phyloP scores from a whole-genome alignment of 2,329 filamentous ascomycete genomes.

The Penicillium italicum region DNA sequence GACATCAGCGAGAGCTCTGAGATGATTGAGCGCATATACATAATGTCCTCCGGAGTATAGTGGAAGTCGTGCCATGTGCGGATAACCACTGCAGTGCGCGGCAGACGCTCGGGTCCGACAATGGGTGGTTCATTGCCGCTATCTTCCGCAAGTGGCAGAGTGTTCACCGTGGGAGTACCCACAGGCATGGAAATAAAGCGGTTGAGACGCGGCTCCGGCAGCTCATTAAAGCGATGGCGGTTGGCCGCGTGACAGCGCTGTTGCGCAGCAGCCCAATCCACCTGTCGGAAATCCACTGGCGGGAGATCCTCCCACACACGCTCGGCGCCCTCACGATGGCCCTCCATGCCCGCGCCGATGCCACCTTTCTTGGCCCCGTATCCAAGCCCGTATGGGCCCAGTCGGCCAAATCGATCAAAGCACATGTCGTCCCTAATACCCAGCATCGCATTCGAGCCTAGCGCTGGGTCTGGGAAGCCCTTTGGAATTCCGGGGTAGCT shows the following conservation, averaged over 20 bases:
- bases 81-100: slow-evolving; percentile 71
- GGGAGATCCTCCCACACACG: slow-evolving; percentile 68
- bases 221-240: slow-evolving; percentile 59
- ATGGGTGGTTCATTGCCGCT: slow-evolving; percentile 21
- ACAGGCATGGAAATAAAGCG: slow-evolving; percentile 36
- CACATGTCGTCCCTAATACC: slow-evolving; percentile 80
- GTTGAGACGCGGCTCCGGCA: slow-evolving; percentile 37
- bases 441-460: slow-evolving; percentile 82
- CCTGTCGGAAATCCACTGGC: slow-evolving; percentile 70
- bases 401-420: slow-evolving; percentile 84
- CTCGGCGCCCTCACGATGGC: slow-evolving; percentile 76
- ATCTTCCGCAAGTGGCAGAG: slow-evolving; percentile 14
- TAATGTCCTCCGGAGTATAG: slow-evolving; percentile 72
- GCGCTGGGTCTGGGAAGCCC: slow-evolving; percentile 78
- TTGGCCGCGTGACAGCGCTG: slow-evolving; percentile 70
- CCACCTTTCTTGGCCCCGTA: slow-evolving; percentile 77
- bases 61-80: slow-evolving; percentile 76
- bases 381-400: slow-evolving; percentile 85
- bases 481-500: slow-evolving; percentile 74
- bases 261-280: slow-evolving; percentile 78
- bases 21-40: slow-evolving; percentile 78
- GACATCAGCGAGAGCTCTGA: slow-evolving; percentile 73
- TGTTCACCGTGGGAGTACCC: slow-evolving; percentile 22
- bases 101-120: slow-evolving; percentile 29
- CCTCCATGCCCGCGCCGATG: slow-evolving; percentile 77